phyloP scores from a whole-genome alignment of 2,329 filamentous ascomycete genomes.

The Pseudocercospora ulei region DNA sequence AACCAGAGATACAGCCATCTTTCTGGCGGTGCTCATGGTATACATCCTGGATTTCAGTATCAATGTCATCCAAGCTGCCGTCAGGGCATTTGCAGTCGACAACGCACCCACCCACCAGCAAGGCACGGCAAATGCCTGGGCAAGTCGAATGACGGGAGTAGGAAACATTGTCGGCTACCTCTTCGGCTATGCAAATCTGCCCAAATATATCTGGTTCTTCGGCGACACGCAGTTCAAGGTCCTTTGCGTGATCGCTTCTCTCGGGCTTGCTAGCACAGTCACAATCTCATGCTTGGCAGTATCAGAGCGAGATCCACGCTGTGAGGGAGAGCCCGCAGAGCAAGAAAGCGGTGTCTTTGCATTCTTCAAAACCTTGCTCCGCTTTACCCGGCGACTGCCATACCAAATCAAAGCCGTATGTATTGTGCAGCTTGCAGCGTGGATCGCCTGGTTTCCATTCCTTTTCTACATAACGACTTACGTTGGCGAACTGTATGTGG shows the following conservation, averaged over 20 bases:
- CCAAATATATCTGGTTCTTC: conserved; percentile 64
- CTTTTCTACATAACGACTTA: conserved; percentile 92
- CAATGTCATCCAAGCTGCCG: conserved; percentile 87
- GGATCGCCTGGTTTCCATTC: conserved; percentile 98
- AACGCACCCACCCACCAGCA: conserved; percentile 88
- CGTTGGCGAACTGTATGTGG: conserved; percentile 83
- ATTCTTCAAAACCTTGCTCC: conserved; percentile 71
- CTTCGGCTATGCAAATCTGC: conserved; percentile 73
- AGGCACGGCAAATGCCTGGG: conserved; percentile 89
- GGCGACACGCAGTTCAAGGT: conserved; percentile 88
- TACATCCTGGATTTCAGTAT: conserved; percentile 90
- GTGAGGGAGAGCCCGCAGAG: conserved; percentile 54
- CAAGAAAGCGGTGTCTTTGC: conserved; percentile 57
- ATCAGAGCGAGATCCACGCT: conserved; percentile 67
- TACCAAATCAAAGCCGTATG: conserved; percentile 85
- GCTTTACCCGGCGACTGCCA: conserved; percentile 66
- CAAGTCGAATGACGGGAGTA: conserved; percentile 71
- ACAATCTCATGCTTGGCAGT: conserved; percentile 59
- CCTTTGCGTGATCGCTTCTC: conserved; percentile 72
- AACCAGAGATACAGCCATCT: conserved; percentile 58
- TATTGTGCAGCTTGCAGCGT: conserved; percentile 89
- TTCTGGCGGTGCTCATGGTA: conserved; percentile 73
- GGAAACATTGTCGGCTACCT: conserved; percentile 88
- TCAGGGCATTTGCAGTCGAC: conserved; percentile 87
- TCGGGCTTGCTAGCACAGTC: conserved; percentile 61